Conservation (phyloP, 768 basidiomycete species). For the Naematelia encephala region DNA sequence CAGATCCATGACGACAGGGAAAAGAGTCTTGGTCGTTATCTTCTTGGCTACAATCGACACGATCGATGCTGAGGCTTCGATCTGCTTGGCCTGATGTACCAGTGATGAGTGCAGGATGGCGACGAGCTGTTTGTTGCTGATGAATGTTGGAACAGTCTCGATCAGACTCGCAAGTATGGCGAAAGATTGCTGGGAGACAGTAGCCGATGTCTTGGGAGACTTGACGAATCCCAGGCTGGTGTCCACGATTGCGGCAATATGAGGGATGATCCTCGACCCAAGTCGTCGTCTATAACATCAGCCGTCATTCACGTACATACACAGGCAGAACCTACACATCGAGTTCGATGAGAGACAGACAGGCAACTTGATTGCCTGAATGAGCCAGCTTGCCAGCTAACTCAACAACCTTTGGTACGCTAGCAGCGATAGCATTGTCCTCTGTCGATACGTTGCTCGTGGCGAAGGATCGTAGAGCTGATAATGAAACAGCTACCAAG, state of each 20-base stretch:
- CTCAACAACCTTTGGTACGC: constrained; percentile 61
- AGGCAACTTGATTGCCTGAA: constrained; percentile 7
- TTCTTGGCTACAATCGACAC: constrained; percentile 68
- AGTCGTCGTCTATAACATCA: constrained; percentile 60
- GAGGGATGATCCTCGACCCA: constrained; percentile 83
- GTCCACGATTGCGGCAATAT: constrained; percentile 68
- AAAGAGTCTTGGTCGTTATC: constrained; percentile 63
- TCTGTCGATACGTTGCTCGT: constrained; percentile 63
- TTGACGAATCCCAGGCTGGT: constrained; percentile 54
- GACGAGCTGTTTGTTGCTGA: constrained; percentile 45
- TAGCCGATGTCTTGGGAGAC: constrained; percentile 13
- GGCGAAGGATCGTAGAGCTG: constrained; percentile 62
- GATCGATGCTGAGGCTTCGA: constrained; percentile 47
- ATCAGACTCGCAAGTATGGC: constrained; percentile 65
- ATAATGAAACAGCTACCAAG: constrained; percentile 57
- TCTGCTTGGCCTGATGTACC: constrained; percentile 19
- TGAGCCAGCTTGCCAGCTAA: background rate
- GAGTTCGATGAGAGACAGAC: constrained; percentile 56
- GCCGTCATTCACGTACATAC: background rate
- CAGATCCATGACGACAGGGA: constrained; percentile 60
- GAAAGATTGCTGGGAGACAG: constrained; percentile 27
- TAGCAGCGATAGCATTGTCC: constrained; percentile 61
- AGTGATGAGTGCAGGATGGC: constrained; percentile 27
- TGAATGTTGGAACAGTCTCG: constrained; percentile 72
- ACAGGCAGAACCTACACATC: constrained; percentile 64